Percentiles rank a stretch among this genome's conserved stretches.
These are phyloP conservation scores for Rosellinia necatrix DNA, from an alignment of 2,329 filamentous ascomycete species.

Conservation along the genomic window DNA sequence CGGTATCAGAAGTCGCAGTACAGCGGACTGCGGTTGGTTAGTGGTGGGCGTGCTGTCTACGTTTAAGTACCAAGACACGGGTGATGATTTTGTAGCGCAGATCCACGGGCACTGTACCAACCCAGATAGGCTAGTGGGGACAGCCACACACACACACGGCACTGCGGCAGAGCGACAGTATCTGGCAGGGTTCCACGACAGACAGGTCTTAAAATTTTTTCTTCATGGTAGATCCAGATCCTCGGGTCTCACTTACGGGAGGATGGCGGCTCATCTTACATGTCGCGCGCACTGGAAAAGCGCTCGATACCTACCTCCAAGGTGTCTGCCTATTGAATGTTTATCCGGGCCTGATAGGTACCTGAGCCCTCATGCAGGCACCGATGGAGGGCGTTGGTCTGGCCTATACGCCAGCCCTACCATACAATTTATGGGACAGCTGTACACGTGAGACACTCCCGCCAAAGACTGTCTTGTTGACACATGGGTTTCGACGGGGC, in stretches of 20 bases:
- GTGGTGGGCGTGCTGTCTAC: no score
- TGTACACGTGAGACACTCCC: background rate
- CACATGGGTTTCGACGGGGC: no score
- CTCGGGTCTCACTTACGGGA: conserved; percentile 15
- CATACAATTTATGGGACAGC: background rate
- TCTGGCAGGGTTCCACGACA: conserved; percentile 21
- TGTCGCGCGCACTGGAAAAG: background rate
- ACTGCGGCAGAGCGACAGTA: conserved; percentile 8
- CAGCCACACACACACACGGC: no score
- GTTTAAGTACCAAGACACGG: no score
- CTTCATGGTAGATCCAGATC: conserved; percentile 22
- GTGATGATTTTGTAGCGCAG: no score
- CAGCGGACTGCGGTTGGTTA: no score
- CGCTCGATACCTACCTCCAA: no score
- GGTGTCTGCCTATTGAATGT: background rate
- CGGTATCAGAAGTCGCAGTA: background rate
- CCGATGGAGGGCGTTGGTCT: conserved; percentile 11
- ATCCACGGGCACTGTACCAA: no score
- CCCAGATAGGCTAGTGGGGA: no score
- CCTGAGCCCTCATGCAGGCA: conserved; percentile 11
- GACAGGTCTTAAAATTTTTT: conserved; percentile 12
- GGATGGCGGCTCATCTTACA: conserved; percentile 18
- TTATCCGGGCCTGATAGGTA: background rate
- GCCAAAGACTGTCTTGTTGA: background rate
- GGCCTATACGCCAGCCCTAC: background rate